phyloP scores from a whole-genome alignment of 208 protist species.

The Trypanosoma melophagium region DNA sequence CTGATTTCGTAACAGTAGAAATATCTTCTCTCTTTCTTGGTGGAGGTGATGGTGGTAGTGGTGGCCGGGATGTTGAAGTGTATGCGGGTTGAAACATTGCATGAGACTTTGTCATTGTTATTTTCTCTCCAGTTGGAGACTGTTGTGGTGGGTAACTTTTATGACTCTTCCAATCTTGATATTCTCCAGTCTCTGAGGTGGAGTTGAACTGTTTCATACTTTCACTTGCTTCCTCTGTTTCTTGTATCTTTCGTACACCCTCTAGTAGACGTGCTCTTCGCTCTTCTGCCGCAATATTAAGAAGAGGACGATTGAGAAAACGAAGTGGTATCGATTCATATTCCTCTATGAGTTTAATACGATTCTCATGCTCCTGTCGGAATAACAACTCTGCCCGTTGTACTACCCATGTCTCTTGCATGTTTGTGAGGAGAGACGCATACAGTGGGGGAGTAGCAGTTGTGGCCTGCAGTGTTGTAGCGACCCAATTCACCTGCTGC shows the following conservation, averaged over 20 bases:
- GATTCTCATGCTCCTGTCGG: slow-evolving; percentile 43
- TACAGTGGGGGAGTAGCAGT: slow-evolving; percentile 56
- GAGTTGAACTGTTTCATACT: background rate
- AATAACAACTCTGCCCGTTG: slow-evolving; percentile 61
- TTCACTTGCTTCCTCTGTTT: background rate
- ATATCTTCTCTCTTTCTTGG: too few relatives aligned
- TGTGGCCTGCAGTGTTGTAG: slow-evolving; percentile 23
- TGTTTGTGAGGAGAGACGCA: slow-evolving; percentile 44
- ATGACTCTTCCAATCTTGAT: too few relatives aligned
- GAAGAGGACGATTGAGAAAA: slow-evolving; percentile 53
- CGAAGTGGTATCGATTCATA: slow-evolving; percentile 65
- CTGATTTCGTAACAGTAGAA: too few relatives aligned
- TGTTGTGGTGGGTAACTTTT: too few relatives aligned
- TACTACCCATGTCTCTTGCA: slow-evolving; percentile 43
- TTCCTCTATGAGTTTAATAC: slow-evolving; percentile 43
- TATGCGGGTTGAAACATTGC: too few relatives aligned
- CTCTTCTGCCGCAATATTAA: slow-evolving; percentile 44
- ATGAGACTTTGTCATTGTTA: too few relatives aligned
- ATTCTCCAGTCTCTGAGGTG: too few relatives aligned
- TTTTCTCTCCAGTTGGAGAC: too few relatives aligned
- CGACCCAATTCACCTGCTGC: slow-evolving; percentile 20
- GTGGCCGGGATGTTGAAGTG: too few relatives aligned
- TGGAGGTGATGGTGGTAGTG: too few relatives aligned
- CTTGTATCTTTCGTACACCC: slow-evolving; percentile 18
- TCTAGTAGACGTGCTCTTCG: slow-evolving; percentile 40